phyloP scores from a whole-genome alignment of 768 basidiomycete species.

The Kwoniella mangroviensis region DNA sequence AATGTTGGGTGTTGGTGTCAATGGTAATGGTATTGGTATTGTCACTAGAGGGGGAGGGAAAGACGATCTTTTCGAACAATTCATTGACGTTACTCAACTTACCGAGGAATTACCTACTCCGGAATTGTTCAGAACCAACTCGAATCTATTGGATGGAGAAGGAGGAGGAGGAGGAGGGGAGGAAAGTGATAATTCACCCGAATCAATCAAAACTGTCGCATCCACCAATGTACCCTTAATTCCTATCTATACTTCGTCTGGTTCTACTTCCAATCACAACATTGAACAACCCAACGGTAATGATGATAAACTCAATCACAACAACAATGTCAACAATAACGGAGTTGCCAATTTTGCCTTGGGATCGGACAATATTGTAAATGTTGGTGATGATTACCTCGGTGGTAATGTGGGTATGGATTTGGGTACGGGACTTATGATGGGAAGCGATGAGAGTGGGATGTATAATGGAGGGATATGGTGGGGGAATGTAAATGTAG shows the following conservation, averaged over 20 bases:
- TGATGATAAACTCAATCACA: neutral
- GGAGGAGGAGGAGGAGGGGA: conserved; percentile 26
- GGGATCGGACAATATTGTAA: neutral
- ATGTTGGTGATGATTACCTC: neutral
- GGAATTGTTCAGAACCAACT: conserved; percentile 22
- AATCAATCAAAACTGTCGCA: conserved; percentile 41
- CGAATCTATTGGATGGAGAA: neutral
- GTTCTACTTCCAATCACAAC: neutral
- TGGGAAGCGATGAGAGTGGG: conserved; percentile 27
- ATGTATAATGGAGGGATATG: conserved; percentile 42
- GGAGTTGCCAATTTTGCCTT: neutral
- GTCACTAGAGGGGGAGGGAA: neutral
- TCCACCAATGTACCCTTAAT: conserved; percentile 19
- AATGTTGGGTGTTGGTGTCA: neutral
- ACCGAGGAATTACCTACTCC: conserved; percentile 38
- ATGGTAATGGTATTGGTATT: neutral
- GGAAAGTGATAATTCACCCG: conserved; percentile 36
- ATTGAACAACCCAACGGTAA: neutral
- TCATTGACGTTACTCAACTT: conserved; percentile 32
- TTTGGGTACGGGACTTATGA: neutral
- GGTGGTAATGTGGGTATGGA: neutral
- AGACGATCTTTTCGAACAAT: conserved; percentile 41
- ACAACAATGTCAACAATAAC: neutral
- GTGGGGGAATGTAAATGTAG: conserved; percentile 12
- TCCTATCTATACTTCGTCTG: neutral